phyloP scores from a whole-genome alignment of 148 eudicot genomes.

The Vaccinium darrowii region DNA sequence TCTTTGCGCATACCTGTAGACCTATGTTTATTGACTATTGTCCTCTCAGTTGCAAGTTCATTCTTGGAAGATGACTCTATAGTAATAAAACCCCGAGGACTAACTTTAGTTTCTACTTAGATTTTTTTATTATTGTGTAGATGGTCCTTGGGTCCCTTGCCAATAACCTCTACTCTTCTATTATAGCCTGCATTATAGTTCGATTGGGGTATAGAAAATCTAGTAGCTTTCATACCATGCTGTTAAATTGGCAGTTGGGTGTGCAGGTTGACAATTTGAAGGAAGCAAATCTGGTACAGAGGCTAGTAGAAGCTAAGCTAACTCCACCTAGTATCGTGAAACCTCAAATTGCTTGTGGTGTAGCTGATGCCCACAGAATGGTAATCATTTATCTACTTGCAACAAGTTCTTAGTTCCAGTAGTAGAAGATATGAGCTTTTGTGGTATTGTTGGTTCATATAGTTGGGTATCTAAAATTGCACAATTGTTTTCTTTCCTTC shows the following conservation, averaged over 20 bases:
- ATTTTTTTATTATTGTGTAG: neutral
- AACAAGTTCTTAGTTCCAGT: neutral
- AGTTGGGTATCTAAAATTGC: neutral
- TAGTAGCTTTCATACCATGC: neutral
- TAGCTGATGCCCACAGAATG: slow-evolving; percentile 94
- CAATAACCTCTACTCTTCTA: neutral
- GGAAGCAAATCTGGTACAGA: slow-evolving; percentile 49
- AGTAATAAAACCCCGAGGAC: neutral
- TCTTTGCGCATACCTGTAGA: neutral
- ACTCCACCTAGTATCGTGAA: slow-evolving; percentile 83
- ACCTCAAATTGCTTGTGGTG: slow-evolving; percentile 98
- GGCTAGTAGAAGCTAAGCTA: slow-evolving; percentile 60
- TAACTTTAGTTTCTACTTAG: neutral
- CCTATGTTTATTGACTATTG: neutral
- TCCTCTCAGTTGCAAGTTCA: neutral
- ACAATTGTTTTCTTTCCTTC: neutral
- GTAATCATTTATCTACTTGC: slow-evolving; percentile 33
- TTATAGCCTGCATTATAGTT: neutral
- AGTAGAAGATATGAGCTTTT: neutral
- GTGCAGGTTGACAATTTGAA: slow-evolving; percentile 79
- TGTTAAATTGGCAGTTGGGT: slow-evolving; percentile 11
- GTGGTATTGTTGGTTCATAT: neutral
- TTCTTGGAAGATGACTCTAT: neutral
- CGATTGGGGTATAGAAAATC: neutral
- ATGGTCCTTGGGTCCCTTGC: neutral